phyloP scores from a whole-genome alignment of 768 basidiomycete species.

The Boletus tylopilopsis region DNA sequence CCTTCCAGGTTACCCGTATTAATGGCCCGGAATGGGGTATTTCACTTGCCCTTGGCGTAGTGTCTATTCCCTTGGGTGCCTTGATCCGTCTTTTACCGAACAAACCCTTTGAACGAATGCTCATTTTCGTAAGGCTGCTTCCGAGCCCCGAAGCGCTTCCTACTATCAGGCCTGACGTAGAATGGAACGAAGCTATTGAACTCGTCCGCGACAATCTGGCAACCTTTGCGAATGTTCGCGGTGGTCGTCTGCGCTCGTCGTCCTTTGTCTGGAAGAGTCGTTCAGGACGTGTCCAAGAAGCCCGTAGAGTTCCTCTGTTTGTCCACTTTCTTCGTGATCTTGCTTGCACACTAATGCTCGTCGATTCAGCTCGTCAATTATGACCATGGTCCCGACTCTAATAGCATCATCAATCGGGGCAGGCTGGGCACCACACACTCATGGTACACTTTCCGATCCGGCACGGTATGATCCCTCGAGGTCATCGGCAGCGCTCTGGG shows the following conservation, averaged over 20 bases:
- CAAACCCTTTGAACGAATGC: conserved; percentile 64
- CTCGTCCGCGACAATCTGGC: conserved; percentile 83
- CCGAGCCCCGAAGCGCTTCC: conserved; percentile 63
- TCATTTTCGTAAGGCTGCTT: conserved; percentile 55
- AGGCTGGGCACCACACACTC: conserved; percentile 55
- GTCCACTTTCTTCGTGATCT: conserved; percentile 32
- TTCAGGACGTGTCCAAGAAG: conserved; percentile 50
- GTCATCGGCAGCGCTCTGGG: conserved; percentile 79
- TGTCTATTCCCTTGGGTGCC: conserved; percentile 85
- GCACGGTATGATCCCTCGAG: conserved; percentile 72
- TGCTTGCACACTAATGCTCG: conserved; percentile 19
- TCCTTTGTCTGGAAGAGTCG: conserved; percentile 83
- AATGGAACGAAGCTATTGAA: conserved; percentile 78
- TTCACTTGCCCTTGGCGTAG: conserved; percentile 78
- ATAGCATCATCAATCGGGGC: conserved; percentile 73
- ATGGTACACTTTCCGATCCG: conserved; percentile 66
- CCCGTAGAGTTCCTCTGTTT: conserved; percentile 42
- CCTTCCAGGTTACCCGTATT: conserved; percentile 84
- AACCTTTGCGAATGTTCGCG: conserved; percentile 79
- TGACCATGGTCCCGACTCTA: conserved; percentile 74
- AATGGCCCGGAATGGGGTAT: conserved; percentile 90
- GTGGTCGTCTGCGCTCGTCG: conserved; percentile 83
- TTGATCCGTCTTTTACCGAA: conserved; percentile 81
- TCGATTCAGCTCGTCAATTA: conserved; percentile 55
- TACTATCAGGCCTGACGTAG: conserved; percentile 51